These are phyloP conservation scores for Fusarium sp. DNA, from an alignment of 2,329 filamentous ascomycete species.

Conservation along the genomic window DNA sequence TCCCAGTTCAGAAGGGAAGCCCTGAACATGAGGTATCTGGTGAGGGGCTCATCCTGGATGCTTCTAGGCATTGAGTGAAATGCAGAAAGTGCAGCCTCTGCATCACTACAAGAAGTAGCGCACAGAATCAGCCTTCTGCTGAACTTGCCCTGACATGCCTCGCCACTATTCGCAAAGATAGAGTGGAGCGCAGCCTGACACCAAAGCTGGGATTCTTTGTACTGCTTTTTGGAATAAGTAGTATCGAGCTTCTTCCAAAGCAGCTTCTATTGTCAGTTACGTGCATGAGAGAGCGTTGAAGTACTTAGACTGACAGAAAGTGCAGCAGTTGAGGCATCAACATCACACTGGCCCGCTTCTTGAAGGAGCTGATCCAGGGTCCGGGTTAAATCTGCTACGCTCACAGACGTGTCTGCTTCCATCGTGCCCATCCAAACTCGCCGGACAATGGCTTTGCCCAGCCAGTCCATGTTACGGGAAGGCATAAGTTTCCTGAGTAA, in stretches of 20 bases:
- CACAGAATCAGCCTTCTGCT: slow-evolving; percentile 78
- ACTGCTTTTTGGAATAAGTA: slow-evolving; percentile 61
- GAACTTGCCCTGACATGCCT: slow-evolving; percentile 74
- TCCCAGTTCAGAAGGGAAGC: slow-evolving; percentile 70
- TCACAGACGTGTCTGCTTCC: slow-evolving; percentile 47
- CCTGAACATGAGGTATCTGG: slow-evolving; percentile 80
- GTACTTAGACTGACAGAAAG: slow-evolving; percentile 65
- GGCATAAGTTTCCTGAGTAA: slow-evolving; percentile 65
- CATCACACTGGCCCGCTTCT: slow-evolving; percentile 54
- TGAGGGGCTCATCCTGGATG: slow-evolving; percentile 69
- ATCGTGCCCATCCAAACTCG: slow-evolving; percentile 72
- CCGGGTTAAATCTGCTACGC: slow-evolving; percentile 38
- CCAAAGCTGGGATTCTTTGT: slow-evolving; percentile 71
- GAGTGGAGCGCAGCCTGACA: slow-evolving; percentile 74
- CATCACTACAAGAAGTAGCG: slow-evolving; percentile 60
- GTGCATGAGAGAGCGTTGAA: not conserved
- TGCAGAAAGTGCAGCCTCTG: slow-evolving; percentile 42
- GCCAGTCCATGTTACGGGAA: slow-evolving; percentile 63
- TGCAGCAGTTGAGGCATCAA: slow-evolving; percentile 71
- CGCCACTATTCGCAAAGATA: slow-evolving; percentile 72
- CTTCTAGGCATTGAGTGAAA: slow-evolving; percentile 68
- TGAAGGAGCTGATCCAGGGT: slow-evolving; percentile 49
- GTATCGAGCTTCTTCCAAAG: slow-evolving; percentile 83
- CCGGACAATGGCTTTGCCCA: slow-evolving; percentile 75
- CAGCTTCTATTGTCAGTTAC: slow-evolving; percentile 59